These are phyloP conservation scores for Solanum dulcamara DNA, from an alignment of 257 asterid genomes.

Conservation along the genomic window DNA sequence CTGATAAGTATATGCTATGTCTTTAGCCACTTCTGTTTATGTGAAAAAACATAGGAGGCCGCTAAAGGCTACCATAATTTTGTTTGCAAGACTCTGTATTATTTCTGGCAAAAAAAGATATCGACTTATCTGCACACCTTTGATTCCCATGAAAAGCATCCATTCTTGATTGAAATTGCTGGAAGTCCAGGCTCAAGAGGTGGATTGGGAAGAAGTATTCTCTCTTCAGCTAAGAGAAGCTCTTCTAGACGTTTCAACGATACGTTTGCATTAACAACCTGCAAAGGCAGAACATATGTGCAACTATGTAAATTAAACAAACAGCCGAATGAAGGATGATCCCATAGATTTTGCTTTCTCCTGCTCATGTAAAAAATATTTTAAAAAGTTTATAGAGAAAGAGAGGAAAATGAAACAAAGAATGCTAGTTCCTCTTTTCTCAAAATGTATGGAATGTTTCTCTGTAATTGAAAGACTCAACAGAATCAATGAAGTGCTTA, in stretches of 20 bases:
- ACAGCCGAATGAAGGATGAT: neutral
- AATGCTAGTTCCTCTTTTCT: neutral
- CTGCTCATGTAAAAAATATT: neutral
- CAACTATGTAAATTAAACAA: neutral
- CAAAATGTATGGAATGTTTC: neutral
- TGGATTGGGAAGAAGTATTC: constrained; percentile 71
- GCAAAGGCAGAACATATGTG: constrained; percentile 9
- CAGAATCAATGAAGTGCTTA: neutral
- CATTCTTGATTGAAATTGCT: constrained; percentile 83
- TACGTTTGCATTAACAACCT: constrained; percentile 91
- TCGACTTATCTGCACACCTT: constrained; percentile 32
- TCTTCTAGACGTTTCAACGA: constrained; percentile 90
- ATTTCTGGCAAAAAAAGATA: neutral
- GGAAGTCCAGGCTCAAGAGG: constrained; percentile 73
- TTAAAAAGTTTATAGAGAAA: neutral
- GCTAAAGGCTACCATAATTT: neutral
- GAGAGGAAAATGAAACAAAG: neutral
- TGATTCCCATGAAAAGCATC: constrained; percentile 89
- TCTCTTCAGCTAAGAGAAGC: constrained; percentile 75
- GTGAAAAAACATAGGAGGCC: neutral
- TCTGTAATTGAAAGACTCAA: neutral
- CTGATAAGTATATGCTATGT: neutral
- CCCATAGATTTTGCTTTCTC: neutral
- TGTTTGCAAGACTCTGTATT: neutral
- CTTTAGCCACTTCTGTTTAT: neutral